Evolutionary conservation across 2,329 filamentous ascomycete species (phyloP).

Genomic region (Myriosclerotinia duriaeana): DNA sequence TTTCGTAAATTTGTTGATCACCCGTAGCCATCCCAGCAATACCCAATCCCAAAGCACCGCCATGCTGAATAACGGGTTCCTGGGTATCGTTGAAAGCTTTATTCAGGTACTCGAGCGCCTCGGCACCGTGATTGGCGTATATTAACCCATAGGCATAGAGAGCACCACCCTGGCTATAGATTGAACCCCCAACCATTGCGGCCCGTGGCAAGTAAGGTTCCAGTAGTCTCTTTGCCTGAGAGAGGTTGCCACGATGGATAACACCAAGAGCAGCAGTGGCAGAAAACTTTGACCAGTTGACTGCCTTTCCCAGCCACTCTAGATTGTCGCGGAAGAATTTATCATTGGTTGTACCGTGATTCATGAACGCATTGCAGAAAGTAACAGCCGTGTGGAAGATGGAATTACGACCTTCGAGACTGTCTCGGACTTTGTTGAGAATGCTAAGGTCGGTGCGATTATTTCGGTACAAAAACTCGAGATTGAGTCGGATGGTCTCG

Average conservation of each 20-base stretch:
- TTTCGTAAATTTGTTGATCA: slow-evolving; percentile 85
- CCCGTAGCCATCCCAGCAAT: slow-evolving; percentile 98
- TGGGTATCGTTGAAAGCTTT: slow-evolving; percentile 72
- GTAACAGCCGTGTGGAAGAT: slow-evolving; percentile 98
- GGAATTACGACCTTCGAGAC: slow-evolving; percentile 90
- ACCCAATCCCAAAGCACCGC: slow-evolving; percentile 89
- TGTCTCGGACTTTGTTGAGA: slow-evolving; percentile 94
- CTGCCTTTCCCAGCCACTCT: slow-evolving; percentile 96
- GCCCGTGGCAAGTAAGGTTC: slow-evolving; percentile 89
- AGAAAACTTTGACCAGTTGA: slow-evolving; percentile 99
- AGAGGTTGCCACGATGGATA: slow-evolving; percentile 92
- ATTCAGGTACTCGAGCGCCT: slow-evolving; percentile 78
- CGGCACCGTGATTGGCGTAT: slow-evolving; percentile 94
- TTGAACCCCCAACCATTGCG: slow-evolving; percentile 74
- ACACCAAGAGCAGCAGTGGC: slow-evolving; percentile 94
- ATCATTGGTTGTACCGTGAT: slow-evolving; percentile 95
- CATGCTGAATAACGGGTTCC: slow-evolving; percentile 95
- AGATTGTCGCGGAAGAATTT: slow-evolving; percentile 98
- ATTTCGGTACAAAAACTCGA: slow-evolving; percentile 95
- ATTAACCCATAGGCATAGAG: slow-evolving; percentile 94
- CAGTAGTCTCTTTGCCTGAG: slow-evolving; percentile 87
- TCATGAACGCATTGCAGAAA: slow-evolving; percentile 98
- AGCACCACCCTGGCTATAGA: slow-evolving; percentile 94
- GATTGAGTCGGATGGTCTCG: slow-evolving; percentile 89
- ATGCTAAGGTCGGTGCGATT: slow-evolving; percentile 91